Conservation (phyloP, 148 eudicot species). For the Rhododendron ferrugineum region DNA sequence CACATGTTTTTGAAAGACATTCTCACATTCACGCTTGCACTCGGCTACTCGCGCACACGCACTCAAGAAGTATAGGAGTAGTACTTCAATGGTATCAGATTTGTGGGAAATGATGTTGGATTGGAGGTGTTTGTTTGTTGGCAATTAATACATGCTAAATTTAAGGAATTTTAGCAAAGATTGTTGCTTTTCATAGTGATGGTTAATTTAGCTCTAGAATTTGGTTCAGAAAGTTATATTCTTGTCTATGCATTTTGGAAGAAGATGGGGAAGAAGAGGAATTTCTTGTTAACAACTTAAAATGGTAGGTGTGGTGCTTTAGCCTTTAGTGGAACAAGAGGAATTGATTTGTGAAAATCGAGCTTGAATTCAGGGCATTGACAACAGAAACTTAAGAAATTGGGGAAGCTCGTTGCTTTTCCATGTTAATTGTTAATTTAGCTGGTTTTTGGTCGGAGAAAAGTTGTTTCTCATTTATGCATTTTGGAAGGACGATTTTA, state of each 20-base stretch:
- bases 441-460: neutral
- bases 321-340: neutral
- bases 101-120: neutral
- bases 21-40: too few relatives aligned
- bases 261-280: neutral
- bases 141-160: too few relatives aligned
- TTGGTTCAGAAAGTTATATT: neutral
- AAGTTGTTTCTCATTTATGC: neutral
- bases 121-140: neutral
- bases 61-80: neutral
- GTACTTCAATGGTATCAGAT: neutral
- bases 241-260: neutral
- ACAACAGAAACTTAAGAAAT: neutral
- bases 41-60: too few relatives aligned
- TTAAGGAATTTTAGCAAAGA: neutral
- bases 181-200: neutral
- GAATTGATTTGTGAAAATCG: neutral
- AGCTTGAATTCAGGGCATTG: neutral
- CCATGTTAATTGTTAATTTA: neutral
- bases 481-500: neutral
- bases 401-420: neutral
- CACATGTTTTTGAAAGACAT: too few relatives aligned
- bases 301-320: neutral
- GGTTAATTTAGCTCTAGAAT: neutral
- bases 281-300: neutral